phyloP scores from a whole-genome alignment of 768 basidiomycete species.

The Lactarius sanguifluus region DNA sequence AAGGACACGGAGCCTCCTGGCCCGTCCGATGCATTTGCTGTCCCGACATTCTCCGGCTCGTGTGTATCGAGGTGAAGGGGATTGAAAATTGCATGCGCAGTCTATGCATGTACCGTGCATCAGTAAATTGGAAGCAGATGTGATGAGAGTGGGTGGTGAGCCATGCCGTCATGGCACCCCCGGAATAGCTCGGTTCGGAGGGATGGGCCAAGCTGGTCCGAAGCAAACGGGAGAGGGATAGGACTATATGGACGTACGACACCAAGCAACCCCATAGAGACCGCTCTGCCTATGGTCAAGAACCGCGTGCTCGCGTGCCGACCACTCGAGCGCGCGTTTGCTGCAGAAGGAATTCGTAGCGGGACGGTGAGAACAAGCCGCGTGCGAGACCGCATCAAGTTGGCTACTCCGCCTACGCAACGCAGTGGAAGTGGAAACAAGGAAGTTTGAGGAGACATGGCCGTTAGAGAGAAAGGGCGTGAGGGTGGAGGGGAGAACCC shows the following conservation, averaged over 20 bases:
- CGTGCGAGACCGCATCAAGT: constrained; percentile 3
- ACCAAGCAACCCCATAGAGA: constrained; percentile 16
- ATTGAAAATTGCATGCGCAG: constrained; percentile 2
- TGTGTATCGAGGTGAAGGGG: constrained; percentile 20
- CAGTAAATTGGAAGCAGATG: background rate
- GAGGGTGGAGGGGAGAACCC: background rate
- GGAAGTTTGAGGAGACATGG: constrained; percentile 13
- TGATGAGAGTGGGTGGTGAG: background rate
- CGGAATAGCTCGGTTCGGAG: background rate
- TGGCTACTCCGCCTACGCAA: background rate
- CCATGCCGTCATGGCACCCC: constrained; percentile 1
- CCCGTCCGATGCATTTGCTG: background rate
- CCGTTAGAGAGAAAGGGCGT: constrained; percentile 10
- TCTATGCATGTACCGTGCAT: constrained; percentile 1
- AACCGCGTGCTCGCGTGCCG: background rate
- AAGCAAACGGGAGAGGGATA: background rate
- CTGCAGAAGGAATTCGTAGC: background rate
- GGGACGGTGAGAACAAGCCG: background rate
- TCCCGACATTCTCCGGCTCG: constrained; percentile 6
- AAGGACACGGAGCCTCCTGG: constrained; percentile 17
- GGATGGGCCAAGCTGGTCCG: background rate
- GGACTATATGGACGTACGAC: constrained; percentile 6
- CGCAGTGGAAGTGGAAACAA: constrained; percentile 3
- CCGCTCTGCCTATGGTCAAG: background rate
- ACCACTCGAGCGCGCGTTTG: constrained; percentile 2